A percentile compares a stretch with the other conserved stretches of the same genome.
Evolutionary conservation across 208 protist species (phyloP).

Genomic region (Trichomonas tenax): DNA sequence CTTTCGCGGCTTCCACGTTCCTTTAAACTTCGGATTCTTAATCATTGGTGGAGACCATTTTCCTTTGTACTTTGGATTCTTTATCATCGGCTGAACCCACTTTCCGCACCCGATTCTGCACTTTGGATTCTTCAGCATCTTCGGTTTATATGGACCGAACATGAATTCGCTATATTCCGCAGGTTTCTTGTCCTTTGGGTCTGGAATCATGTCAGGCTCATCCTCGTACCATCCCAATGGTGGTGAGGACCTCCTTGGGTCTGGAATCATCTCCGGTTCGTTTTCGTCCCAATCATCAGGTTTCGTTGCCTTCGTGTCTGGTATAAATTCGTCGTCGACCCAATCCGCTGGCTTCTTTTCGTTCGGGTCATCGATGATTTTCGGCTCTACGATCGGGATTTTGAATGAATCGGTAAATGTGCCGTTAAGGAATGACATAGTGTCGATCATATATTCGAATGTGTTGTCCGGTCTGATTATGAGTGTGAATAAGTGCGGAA

Average conservation of each 20-base stretch:
- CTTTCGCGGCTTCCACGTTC: conserved; percentile 33
- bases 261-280: conserved; percentile 23
- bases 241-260: conserved; percentile 17
- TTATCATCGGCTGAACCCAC: conserved; percentile 32
- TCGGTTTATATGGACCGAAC: conserved; percentile 23
- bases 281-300: conserved; percentile 29
- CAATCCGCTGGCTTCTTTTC: conserved; percentile 28
- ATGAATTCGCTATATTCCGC: not conserved
- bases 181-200: conserved; percentile 37
- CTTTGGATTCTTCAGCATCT: conserved; percentile 33
- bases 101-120: conserved; percentile 30
- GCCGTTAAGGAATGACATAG: conserved; percentile 16
- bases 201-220: conserved; percentile 26
- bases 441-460: conserved; percentile 37
- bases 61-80: conserved; percentile 38
- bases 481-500: conserved; percentile 35
- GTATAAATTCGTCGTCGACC: conserved; percentile 32
- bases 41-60: conserved; percentile 32
- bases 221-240: conserved; percentile 31
- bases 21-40: conserved; percentile 43
- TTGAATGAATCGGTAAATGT: conserved; percentile 21
- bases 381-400: not conserved
- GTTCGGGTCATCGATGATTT: not conserved
- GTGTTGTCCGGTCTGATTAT: conserved; percentile 30
- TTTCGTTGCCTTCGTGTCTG: conserved; percentile 32